These are phyloP conservation scores for Eimeria nieschulzi DNA, from an alignment of 169 alveolate genomes.

Conservation along the genomic window DNA sequence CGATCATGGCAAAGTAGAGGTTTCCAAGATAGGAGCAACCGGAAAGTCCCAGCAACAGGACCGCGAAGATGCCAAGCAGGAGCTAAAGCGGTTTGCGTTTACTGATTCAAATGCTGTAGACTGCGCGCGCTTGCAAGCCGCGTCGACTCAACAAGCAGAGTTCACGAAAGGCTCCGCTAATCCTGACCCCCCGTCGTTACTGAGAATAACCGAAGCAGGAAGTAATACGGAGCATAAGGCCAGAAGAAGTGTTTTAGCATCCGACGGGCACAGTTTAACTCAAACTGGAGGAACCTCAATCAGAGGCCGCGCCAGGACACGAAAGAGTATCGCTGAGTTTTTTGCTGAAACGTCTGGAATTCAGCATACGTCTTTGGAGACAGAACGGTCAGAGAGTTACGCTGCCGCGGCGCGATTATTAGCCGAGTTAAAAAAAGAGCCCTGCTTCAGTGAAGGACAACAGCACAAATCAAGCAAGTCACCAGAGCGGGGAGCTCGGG, in stretches of 20 bases:
- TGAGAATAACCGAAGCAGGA: background rate
- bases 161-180: slow-evolving; percentile 7
- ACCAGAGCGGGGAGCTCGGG: background rate
- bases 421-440: background rate
- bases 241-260: too few species aligned
- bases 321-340: slow-evolving; percentile 19
- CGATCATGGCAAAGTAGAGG: background rate
- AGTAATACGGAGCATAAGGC: too few species aligned
- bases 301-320: slow-evolving; percentile 3
- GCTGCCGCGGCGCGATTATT: slow-evolving; percentile 37
- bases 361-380: slow-evolving; percentile 10
- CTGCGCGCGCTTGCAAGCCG: background rate
- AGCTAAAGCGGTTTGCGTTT: background rate
- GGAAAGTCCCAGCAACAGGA: slow-evolving; percentile 9
- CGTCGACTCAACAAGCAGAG: slow-evolving; percentile 13
- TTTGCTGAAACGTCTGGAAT: slow-evolving; percentile 34
- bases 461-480: background rate
- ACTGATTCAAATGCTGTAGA: background rate
- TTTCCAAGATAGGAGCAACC: background rate
- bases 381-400: slow-evolving; percentile 43
- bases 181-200: background rate
- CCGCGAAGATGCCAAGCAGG: background rate
- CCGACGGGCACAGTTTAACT: too few species aligned
- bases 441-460: background rate
- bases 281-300: too few species aligned